A percentile compares a stretch with the other conserved stretches of the same genome.
phyloP scores from a whole-genome alignment of 2,329 filamentous ascomycete species.

The Stachybotrys chlorohalonatus region DNA sequence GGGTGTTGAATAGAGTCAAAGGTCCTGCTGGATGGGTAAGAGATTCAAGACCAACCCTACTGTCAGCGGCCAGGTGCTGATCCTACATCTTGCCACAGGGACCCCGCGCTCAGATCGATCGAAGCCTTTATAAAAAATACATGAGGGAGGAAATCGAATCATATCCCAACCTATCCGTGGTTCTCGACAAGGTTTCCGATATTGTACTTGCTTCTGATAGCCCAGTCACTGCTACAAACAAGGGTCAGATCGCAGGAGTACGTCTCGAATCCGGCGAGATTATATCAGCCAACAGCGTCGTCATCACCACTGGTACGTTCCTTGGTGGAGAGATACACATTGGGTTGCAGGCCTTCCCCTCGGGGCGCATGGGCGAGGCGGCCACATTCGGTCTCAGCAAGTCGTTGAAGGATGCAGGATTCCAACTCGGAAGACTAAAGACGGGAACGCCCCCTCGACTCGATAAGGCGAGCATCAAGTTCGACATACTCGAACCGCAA shows the following conservation, averaged over 20 bases:
- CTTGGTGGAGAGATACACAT: slow-evolving; percentile 95
- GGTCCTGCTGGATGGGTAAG: slow-evolving; percentile 84
- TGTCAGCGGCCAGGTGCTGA: not conserved
- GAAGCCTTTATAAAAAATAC: slow-evolving; percentile 76
- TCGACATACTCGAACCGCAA: slow-evolving; percentile 60
- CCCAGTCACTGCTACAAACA: slow-evolving; percentile 27
- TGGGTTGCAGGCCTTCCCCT: slow-evolving; percentile 72
- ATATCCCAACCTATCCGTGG: slow-evolving; percentile 71
- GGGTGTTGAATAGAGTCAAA: slow-evolving; percentile 78
- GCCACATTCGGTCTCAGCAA: slow-evolving; percentile 90
- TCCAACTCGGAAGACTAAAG: slow-evolving; percentile 82
- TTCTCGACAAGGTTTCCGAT: slow-evolving; percentile 85
- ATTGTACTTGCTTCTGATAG: slow-evolving; percentile 58
- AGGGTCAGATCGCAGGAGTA: slow-evolving; percentile 74
- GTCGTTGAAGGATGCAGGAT: slow-evolving; percentile 79
- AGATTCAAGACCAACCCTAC: slow-evolving; percentile 1
- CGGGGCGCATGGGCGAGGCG: slow-evolving; percentile 87
- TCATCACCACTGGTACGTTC: slow-evolving; percentile 96
- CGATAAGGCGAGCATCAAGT: slow-evolving; percentile 75
- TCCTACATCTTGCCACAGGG: slow-evolving; percentile 36
- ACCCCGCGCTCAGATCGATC: slow-evolving; percentile 90
- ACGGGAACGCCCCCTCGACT: slow-evolving; percentile 91
- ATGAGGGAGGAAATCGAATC: slow-evolving; percentile 79
- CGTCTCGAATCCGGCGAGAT: slow-evolving; percentile 80
- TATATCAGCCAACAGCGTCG: slow-evolving; percentile 68